Evolutionary conservation across 352 stramenopile species (phyloP).

Genomic region (Globisporangium heterothallicum): DNA sequence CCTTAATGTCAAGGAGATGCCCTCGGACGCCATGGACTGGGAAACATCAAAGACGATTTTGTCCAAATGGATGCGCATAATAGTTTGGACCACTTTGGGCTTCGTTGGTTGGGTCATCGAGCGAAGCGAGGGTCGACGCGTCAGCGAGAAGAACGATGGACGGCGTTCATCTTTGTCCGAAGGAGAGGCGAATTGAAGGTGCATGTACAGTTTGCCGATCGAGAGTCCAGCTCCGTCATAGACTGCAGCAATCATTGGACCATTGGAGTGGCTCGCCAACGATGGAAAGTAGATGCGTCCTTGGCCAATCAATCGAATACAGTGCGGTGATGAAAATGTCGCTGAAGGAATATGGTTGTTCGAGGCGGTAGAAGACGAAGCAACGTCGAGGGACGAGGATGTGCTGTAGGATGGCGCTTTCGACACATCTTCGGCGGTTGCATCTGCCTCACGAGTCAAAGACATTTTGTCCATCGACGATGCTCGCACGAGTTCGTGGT

Average conservation of each 20-base stretch:
- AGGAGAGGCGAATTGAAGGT: conserved; percentile 13
- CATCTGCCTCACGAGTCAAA: conserved; percentile 14
- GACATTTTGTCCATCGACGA: conserved; percentile 11
- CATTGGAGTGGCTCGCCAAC: conserved; percentile 10
- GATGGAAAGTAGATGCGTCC: conserved; percentile 24
- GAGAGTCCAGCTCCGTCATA: conserved; percentile 15
- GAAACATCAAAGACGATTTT: conserved; percentile 17
- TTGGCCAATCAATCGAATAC: conserved; percentile 27
- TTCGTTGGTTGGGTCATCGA: background rate
- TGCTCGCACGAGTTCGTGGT: background rate
- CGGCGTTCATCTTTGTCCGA: conserved; percentile 2
- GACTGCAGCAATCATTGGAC: conserved; percentile 12
- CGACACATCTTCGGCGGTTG: conserved; percentile 7
- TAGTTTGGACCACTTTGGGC: background rate
- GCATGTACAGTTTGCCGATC: conserved; percentile 18
- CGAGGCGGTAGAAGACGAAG: background rate
- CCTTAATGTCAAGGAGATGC: conserved; percentile 30
- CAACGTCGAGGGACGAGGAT: background rate
- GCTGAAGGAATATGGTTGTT: background rate
- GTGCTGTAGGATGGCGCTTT: conserved; percentile 5
- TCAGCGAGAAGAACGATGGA: conserved; percentile 6
- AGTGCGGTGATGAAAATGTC: background rate
- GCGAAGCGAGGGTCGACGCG: conserved; percentile 2
- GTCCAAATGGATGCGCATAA: conserved; percentile 19
- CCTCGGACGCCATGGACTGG: conserved; percentile 9